phyloP scores from a whole-genome alignment of 1,284 basidiomycete species.

The Cystobasidium sp. region DNA sequence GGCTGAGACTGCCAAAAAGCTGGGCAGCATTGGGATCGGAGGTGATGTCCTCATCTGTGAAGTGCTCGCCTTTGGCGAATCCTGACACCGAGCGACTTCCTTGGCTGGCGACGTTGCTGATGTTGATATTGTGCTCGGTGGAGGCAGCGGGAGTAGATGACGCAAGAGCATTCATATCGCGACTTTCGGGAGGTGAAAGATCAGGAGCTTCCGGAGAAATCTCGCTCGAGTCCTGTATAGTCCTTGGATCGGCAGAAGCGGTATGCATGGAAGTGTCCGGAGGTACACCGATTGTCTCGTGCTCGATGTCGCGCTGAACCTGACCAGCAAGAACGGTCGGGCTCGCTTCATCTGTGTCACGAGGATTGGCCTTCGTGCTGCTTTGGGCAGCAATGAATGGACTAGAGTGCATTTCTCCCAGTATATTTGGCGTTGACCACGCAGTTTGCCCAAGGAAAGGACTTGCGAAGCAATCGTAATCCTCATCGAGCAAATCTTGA shows the following conservation, averaged over 20 bases:
- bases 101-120: too few relatives aligned
- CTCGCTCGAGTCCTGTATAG: too few relatives aligned
- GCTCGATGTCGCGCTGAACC: too few relatives aligned
- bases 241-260: too few relatives aligned
- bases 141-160: background rate
- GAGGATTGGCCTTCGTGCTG: background rate
- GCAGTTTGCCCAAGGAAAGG: slow-evolving; percentile 3
- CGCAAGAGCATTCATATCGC: background rate
- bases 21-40: slow-evolving; percentile 41
- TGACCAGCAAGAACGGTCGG: too few relatives aligned
- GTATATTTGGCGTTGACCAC: slow-evolving; percentile 7
- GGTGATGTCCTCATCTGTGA: slow-evolving; percentile 36
- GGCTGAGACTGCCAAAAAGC: slow-evolving; percentile 40
- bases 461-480: slow-evolving; percentile 38
- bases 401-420: background rate
- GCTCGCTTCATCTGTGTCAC: too few relatives aligned
- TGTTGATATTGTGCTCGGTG: background rate
- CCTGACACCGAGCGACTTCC: slow-evolving; percentile 8
- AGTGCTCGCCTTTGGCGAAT: slow-evolving; percentile 19
- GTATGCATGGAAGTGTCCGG: too few relatives aligned
- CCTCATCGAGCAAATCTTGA: slow-evolving; percentile 42
- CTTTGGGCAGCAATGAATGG: background rate
- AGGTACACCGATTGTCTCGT: too few relatives aligned
- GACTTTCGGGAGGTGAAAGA: too few relatives aligned
- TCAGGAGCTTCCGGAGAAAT: too few relatives aligned